phyloP scores from a whole-genome alignment of 208 protist species.

The Trypanosoma melophagium region DNA sequence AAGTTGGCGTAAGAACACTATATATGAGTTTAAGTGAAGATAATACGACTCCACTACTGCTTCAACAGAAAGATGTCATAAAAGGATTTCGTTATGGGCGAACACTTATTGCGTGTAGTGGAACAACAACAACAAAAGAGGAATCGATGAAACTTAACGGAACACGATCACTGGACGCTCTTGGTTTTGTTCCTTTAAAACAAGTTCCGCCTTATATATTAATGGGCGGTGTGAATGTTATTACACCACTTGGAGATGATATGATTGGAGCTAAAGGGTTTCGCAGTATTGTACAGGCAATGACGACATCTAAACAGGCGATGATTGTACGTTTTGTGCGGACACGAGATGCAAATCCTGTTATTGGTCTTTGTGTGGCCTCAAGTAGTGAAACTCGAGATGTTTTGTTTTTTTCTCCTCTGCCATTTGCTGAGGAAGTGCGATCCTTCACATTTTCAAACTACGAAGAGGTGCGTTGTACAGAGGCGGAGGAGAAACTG shows the following conservation, averaged over 20 bases:
- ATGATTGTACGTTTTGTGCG: constrained; percentile 85
- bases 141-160: constrained; percentile 58
- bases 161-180: constrained; percentile 50
- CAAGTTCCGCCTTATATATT: constrained; percentile 70
- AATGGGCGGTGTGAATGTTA: constrained; percentile 57
- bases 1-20: neutral
- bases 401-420: constrained; percentile 61
- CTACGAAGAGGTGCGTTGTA: constrained; percentile 40
- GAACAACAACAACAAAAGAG: constrained; percentile 48
- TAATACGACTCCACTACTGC: constrained; percentile 21
- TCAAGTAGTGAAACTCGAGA: constrained; percentile 21
- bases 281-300: constrained; percentile 65
- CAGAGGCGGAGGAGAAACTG: constrained; percentile 49
- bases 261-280: constrained; percentile 55
- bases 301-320: constrained; percentile 43
- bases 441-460: constrained; percentile 71
- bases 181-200: constrained; percentile 72
- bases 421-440: constrained; percentile 89
- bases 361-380: constrained; percentile 64
- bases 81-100: constrained; percentile 83
- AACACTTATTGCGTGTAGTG: constrained; percentile 70
- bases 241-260: constrained; percentile 75
- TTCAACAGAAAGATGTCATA: constrained; percentile 33
- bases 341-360: constrained; percentile 40
- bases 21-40: constrained; percentile 4